These are phyloP conservation scores for Metschnikowia kunwiensis DNA, from an alignment of 805 yeast genomes.

Conservation along the genomic window DNA sequence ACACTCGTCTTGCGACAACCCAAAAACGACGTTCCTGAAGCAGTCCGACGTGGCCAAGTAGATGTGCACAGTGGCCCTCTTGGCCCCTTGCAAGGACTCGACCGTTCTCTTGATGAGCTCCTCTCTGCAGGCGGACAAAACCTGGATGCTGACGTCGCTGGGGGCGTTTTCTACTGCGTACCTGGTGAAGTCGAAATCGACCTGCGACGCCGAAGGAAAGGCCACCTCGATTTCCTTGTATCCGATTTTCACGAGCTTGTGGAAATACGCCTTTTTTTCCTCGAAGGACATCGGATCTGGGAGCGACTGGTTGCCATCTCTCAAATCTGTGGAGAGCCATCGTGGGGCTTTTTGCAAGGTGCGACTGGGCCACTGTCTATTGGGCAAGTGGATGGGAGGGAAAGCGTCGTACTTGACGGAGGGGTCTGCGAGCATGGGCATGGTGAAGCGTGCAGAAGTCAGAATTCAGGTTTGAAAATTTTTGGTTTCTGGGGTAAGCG, in stretches of 20 bases:
- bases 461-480: neutral
- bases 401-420: constrained; percentile 60
- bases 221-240: constrained; percentile 83
- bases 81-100: constrained; percentile 71
- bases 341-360: constrained; percentile 63
- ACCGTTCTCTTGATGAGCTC: constrained; percentile 69
- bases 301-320: constrained; percentile 82
- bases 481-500: neutral
- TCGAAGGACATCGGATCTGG: constrained; percentile 84
- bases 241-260: constrained; percentile 66
- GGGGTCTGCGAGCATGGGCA: constrained; percentile 51
- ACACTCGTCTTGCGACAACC: constrained; percentile 57
- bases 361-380: constrained; percentile 69
- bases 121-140: constrained; percentile 72
- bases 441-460: neutral
- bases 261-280: constrained; percentile 71
- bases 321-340: constrained; percentile 78
- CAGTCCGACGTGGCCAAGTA: constrained; percentile 75
- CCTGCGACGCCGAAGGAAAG: constrained; percentile 77
- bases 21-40: constrained; percentile 70
- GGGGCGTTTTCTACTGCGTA: constrained; percentile 73
- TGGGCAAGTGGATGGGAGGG: constrained; percentile 51
- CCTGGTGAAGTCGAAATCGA: constrained; percentile 77
- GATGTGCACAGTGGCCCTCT: constrained; percentile 70
- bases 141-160: constrained; percentile 73